Conservation (phyloP, 106 monocot species). For the Phalaenopsis equestris region DNA sequence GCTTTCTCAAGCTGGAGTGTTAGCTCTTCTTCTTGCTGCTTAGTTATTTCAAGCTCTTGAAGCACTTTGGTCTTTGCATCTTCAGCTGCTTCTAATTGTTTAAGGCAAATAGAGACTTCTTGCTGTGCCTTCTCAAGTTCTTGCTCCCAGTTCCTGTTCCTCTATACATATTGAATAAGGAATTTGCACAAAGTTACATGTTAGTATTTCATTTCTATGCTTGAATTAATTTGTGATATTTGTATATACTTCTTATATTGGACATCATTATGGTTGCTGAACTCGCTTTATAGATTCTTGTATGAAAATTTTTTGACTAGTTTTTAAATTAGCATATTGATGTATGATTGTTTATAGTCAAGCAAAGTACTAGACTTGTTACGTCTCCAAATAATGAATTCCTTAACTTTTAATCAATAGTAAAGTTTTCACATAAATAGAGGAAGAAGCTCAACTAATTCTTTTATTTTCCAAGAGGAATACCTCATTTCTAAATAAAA, state of each 20-base stretch:
- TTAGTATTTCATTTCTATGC: background rate
- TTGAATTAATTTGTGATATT: background rate
- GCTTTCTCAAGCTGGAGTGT: conserved; percentile 39
- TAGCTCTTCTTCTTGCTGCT: conserved; percentile 39
- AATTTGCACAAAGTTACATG: background rate
- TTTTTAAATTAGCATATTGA: too few species aligned
- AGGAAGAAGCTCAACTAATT: too few species aligned
- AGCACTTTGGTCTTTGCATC: conserved; percentile 21
- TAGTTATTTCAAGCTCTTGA: conserved; percentile 35
- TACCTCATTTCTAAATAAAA: too few species aligned
- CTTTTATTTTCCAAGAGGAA: too few species aligned
- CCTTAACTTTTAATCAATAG: too few species aligned
- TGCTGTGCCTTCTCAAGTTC: conserved; percentile 34
- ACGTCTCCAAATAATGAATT: too few species aligned
- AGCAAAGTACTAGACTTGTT: too few species aligned
- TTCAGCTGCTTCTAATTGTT: conserved; percentile 36
- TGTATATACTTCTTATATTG: background rate
- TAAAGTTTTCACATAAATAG: too few species aligned
- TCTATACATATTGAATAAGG: conserved; percentile 11
- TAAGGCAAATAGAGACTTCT: conserved; percentile 30
- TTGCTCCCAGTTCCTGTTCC: conserved; percentile 12
- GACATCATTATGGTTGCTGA: too few species aligned
- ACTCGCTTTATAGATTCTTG: too few species aligned
- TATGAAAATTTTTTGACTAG: too few species aligned
- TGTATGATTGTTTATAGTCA: too few species aligned